These are phyloP conservation scores for Paracamarosporium sp. DNA, from an alignment of 2,329 filamentous ascomycete species.

Conservation along the genomic window DNA sequence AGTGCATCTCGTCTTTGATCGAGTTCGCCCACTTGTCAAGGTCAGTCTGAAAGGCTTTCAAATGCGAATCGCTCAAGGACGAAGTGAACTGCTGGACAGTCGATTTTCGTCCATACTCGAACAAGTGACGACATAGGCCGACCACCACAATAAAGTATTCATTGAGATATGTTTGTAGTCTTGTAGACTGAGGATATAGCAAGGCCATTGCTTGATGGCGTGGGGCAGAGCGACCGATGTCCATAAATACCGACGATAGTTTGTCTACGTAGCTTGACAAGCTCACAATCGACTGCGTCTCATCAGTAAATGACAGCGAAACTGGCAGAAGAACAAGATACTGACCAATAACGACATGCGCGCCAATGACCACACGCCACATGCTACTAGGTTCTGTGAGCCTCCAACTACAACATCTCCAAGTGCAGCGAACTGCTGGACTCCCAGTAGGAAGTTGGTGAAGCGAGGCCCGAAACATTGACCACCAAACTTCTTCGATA, in stretches of 20 bases:
- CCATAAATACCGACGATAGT: slow-evolving; percentile 51
- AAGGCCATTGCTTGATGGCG: slow-evolving; percentile 48
- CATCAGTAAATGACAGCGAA: slow-evolving; percentile 32
- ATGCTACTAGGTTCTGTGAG: slow-evolving; percentile 53
- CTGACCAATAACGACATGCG: slow-evolving; percentile 49
- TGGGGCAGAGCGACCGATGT: slow-evolving; percentile 48
- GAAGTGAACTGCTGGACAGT: slow-evolving; percentile 38
- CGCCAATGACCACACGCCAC: slow-evolving; percentile 53
- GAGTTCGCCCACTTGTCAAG: slow-evolving; percentile 43
- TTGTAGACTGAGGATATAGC: slow-evolving; percentile 49
- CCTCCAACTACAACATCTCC: slow-evolving; percentile 51
- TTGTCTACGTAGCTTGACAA: slow-evolving; percentile 48
- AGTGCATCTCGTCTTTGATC: slow-evolving; percentile 46
- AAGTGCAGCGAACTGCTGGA: slow-evolving; percentile 51
- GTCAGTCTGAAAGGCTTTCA: slow-evolving; percentile 41
- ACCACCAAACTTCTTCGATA: slow-evolving; percentile 14
- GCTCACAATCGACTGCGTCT: slow-evolving; percentile 35
- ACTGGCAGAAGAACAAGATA: slow-evolving; percentile 40
- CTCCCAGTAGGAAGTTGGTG: slow-evolving; percentile 47
- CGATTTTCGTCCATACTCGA: slow-evolving; percentile 45
- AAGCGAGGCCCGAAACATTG: slow-evolving; percentile 51
- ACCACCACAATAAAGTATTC: slow-evolving; percentile 54
- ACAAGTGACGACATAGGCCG: slow-evolving; percentile 45
- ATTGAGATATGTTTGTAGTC: slow-evolving; percentile 41
- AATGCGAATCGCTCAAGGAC: slow-evolving; percentile 36